phyloP scores from a whole-genome alignment of 116 monocot genomes.

The Phalaenopsis hybrid region DNA sequence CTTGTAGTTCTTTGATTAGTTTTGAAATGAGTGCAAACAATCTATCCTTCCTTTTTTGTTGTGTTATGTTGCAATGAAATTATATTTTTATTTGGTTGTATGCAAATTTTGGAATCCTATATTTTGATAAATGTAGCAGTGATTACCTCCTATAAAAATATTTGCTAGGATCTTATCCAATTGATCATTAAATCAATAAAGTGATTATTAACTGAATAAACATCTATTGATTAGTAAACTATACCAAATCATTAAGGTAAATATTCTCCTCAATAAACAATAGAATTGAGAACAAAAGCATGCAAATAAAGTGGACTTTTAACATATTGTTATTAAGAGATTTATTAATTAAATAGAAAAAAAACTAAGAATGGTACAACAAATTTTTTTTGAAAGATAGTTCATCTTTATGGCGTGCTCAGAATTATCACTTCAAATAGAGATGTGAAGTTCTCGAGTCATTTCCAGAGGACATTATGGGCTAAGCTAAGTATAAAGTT shows the following conservation, averaged over 20 bases:
- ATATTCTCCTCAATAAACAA: not conserved
- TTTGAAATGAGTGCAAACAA: not conserved
- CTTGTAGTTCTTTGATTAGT: not conserved
- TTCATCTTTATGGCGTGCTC: too few relatives aligned
- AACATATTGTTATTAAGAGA: not conserved
- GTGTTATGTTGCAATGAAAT: not conserved
- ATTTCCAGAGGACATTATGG: too few relatives aligned
- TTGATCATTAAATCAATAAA: not conserved
- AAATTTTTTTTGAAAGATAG: too few relatives aligned
- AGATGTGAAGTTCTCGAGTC: too few relatives aligned
- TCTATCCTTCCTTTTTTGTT: not conserved
- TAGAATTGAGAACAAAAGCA: not conserved
- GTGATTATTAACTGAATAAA: not conserved
- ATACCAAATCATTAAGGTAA: not conserved
- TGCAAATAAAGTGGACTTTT: not conserved
- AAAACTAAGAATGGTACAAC: too few relatives aligned
- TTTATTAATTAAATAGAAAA: not conserved
- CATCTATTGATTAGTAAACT: not conserved
- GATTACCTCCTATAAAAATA: not conserved
- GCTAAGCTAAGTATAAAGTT: too few relatives aligned
- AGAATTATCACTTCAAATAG: too few relatives aligned
- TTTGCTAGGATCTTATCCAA: not conserved
- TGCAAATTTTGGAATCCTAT: not conserved
- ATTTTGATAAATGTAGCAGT: not conserved
- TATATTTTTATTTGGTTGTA: not conserved